These are phyloP conservation scores for Pyrenochaeta sp. DNA, from an alignment of 2,329 filamentous ascomycete species.

Conservation along the genomic window DNA sequence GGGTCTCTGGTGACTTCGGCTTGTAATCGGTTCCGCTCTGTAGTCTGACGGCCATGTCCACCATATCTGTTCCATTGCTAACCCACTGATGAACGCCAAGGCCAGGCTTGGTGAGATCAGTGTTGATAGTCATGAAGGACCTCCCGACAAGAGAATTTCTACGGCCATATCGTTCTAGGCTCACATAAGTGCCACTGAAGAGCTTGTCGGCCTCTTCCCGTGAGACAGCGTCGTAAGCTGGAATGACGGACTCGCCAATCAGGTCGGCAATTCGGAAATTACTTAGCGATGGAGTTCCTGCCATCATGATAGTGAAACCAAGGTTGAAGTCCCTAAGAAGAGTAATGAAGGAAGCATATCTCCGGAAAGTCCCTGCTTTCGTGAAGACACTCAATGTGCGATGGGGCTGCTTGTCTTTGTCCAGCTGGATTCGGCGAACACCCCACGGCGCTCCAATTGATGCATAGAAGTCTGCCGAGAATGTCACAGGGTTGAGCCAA, in stretches of 20 bases:
- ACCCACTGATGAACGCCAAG: slow-evolving; percentile 40
- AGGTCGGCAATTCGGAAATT: slow-evolving; percentile 12
- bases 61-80: slow-evolving; percentile 42
- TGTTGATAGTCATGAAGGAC: slow-evolving; percentile 36
- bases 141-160: slow-evolving; percentile 13
- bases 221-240: slow-evolving; percentile 35
- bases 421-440: slow-evolving; percentile 40
- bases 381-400: slow-evolving; percentile 47
- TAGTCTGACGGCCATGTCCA: slow-evolving; percentile 20
- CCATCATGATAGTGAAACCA: slow-evolving; percentile 51
- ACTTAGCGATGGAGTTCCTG: slow-evolving; percentile 30
- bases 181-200: slow-evolving; percentile 37
- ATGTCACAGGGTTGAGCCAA: slow-evolving; percentile 53
- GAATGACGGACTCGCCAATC: slow-evolving; percentile 22
- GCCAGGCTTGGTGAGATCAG: slow-evolving; percentile 31
- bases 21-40: slow-evolving; percentile 11
- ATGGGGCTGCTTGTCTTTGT: slow-evolving; percentile 8
- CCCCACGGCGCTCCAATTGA: slow-evolving; percentile 50
- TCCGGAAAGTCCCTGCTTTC: slow-evolving; percentile 55
- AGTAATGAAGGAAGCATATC: slow-evolving; percentile 50
- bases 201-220: slow-evolving; percentile 34
- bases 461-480: slow-evolving; percentile 42
- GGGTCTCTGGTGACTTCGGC: slow-evolving; percentile 14
- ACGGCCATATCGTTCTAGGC: slow-evolving; percentile 1
- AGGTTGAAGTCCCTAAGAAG: slow-evolving; percentile 55